Conservation (phyloP, 805 yeast genomes). For the Candida verbasci region DNA sequence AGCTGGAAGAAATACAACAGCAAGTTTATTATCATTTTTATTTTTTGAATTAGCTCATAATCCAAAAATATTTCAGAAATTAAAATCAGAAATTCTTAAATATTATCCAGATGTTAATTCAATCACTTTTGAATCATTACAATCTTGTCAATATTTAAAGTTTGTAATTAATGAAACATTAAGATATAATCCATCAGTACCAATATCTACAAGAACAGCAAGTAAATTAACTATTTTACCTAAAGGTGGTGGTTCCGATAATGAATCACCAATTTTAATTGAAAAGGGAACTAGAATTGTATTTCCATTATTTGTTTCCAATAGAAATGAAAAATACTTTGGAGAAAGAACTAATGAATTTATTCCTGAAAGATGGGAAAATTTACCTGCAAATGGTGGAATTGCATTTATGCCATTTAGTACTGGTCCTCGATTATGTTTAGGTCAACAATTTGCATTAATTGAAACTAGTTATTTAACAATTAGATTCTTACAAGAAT, state of each 20-base stretch:
- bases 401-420: conserved; percentile 52
- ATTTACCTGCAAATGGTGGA: conserved; percentile 23
- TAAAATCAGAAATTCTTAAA: conserved; percentile 22
- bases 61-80: conserved; percentile 25
- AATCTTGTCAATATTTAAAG: conserved; percentile 34
- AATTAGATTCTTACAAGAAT: conserved; percentile 27
- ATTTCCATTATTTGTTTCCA: conserved; percentile 16
- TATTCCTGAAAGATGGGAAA: conserved; percentile 38
- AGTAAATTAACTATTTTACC: conserved; percentile 26
- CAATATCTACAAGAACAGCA: conserved; percentile 23
- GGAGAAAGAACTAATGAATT: conserved; percentile 31
- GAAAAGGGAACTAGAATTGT: conserved; percentile 14
- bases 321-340: conserved; percentile 18
- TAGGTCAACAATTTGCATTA: conserved; percentile 54
- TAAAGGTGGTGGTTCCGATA: conserved; percentile 28
- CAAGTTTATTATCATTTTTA: conserved; percentile 31
- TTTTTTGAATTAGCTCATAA: conserved; percentile 31
- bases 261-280: conserved; percentile 16
- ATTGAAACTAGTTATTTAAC: conserved; percentile 46
- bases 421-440: conserved; percentile 52
- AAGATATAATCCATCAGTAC: conserved; percentile 35
- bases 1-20: conserved; percentile 41
- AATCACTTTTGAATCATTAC: conserved; percentile 30
- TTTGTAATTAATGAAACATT: conserved; percentile 30
- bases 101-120: conserved; percentile 22